Conservation (phyloP, 495 filamentous ascomycete species). For the Hyaloscypha bicolor region DNA sequence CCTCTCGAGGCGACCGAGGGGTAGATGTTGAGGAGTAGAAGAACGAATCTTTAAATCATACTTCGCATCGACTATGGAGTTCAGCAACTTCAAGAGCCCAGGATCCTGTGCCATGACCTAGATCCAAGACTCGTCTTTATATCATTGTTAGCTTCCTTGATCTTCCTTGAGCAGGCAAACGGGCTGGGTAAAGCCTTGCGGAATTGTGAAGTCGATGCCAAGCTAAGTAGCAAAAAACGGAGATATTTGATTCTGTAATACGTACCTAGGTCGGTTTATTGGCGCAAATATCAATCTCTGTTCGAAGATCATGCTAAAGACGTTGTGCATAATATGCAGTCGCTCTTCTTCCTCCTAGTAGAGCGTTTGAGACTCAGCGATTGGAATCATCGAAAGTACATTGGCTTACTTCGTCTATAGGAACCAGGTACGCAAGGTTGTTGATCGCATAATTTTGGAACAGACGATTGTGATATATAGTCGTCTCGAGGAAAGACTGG, state of each 20-base stretch:
- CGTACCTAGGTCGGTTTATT: conserved; percentile 1
- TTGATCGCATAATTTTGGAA: conserved; percentile 5
- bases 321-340: conserved; percentile 5
- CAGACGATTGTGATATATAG: not conserved
- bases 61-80: not conserved
- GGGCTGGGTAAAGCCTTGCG: not conserved
- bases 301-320: not conserved
- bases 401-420: not conserved
- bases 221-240: not conserved
- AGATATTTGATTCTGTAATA: not conserved
- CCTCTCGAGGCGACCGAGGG: not conserved
- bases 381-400: not conserved
- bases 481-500: conserved; percentile 1
- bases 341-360: not conserved
- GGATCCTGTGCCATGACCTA: not conserved
- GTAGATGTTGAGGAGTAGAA: not conserved
- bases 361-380: not conserved
- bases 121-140: not conserved
- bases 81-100: conserved; percentile 4
- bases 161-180: not conserved
- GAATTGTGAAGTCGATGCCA: not conserved
- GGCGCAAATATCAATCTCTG: not conserved
- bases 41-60: not conserved
- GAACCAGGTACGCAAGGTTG: not conserved
- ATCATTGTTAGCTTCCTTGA: not conserved